Evolutionary conservation across 441 rosid species (phyloP).

Genomic region (Erodium trifolium): DNA sequence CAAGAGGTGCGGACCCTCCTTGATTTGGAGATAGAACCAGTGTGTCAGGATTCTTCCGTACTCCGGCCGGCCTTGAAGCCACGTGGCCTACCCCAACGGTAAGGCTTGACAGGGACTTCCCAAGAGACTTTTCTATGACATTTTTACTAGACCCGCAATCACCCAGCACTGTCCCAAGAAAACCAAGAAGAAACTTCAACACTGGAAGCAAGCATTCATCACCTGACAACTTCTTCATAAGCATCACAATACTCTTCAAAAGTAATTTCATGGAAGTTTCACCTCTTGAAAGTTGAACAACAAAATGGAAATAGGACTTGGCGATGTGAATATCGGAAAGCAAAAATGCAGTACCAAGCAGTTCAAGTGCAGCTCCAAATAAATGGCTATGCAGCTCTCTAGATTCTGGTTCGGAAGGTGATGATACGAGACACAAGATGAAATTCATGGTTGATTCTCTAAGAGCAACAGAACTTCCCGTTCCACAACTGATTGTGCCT

Average conservation of each 20-base stretch:
- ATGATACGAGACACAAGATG: conserved; percentile 55
- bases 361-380: conserved; percentile 78
- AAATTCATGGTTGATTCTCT: conserved; percentile 90
- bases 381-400: conserved; percentile 60
- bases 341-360: conserved; percentile 82
- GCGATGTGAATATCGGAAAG: conserved; percentile 73
- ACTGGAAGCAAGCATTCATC: conserved; percentile 82
- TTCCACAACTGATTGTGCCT: conserved; percentile 42
- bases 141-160: conserved; percentile 55
- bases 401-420: conserved; percentile 39
- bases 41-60: conserved; percentile 67
- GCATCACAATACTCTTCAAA: conserved; percentile 52
- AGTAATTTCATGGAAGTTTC: conserved; percentile 58
- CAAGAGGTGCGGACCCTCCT: conserved; percentile 67
- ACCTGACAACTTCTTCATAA: conserved; percentile 75
- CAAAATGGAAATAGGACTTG: conserved; percentile 74
- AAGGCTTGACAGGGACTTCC: conserved; percentile 45
- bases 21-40: conserved; percentile 65
- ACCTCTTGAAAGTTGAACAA: conserved; percentile 77
- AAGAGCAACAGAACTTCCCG: conserved; percentile 57
- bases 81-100: conserved; percentile 40
- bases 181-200: conserved; percentile 74
- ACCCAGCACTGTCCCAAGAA: conserved; percentile 69
- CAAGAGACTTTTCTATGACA: conserved; percentile 38
- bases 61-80: conserved; percentile 57